phyloP scores from a whole-genome alignment of 1,139 yeast genomes.

The Taiozyma sp. region DNA sequence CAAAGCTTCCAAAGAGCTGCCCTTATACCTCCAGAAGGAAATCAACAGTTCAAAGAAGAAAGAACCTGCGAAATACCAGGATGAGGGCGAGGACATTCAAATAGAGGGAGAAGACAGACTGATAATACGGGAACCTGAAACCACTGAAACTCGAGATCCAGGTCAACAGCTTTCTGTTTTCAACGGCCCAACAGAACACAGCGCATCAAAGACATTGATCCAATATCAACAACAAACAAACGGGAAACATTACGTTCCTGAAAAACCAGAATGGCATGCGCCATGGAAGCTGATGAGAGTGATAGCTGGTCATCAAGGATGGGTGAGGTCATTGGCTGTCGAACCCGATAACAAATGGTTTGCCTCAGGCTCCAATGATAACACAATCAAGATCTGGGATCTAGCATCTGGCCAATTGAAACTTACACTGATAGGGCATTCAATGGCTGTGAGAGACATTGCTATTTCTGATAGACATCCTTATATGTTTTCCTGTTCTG shows the following conservation, averaged over 20 bases:
- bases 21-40: constrained; percentile 22
- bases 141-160: neutral
- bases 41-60: constrained; percentile 16
- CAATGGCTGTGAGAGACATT: constrained; percentile 81
- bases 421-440: constrained; percentile 83
- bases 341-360: constrained; percentile 92
- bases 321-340: constrained; percentile 77
- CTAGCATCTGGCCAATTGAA: constrained; percentile 66
- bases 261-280: constrained; percentile 44
- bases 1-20: constrained; percentile 19
- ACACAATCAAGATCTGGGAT: constrained; percentile 92
- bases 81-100: constrained; percentile 1
- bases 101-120: constrained; percentile 1
- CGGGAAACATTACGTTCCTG: constrained; percentile 8
- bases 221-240: constrained; percentile 17
- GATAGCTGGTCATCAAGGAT: constrained; percentile 86
- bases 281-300: constrained; percentile 74
- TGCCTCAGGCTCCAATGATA: constrained; percentile 86
- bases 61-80: constrained; percentile 11
- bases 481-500: constrained; percentile 87
- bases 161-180: neutral
- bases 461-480: constrained; percentile 75
- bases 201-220: constrained; percentile 23
- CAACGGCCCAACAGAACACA: constrained; percentile 1
- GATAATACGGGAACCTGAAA: constrained; percentile 6